Conservation (phyloP, 2,329 filamentous ascomycete genomes). For the Penicillium sp. region DNA sequence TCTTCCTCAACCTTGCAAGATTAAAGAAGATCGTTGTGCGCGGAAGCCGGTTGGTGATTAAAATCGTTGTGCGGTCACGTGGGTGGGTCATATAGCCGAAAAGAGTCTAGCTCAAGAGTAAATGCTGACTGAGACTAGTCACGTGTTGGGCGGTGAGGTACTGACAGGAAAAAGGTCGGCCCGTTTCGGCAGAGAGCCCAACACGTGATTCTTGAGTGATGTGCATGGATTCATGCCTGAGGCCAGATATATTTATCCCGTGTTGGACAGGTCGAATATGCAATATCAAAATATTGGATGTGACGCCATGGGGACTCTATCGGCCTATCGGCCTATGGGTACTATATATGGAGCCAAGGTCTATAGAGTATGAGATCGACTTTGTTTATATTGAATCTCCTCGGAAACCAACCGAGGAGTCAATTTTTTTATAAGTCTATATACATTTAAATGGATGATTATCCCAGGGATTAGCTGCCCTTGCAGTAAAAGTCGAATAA, state of each 20-base stretch:
- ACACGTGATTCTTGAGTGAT: background rate
- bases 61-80: conserved; percentile 47
- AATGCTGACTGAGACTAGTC: background rate
- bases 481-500: conserved; percentile 19
- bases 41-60: conserved; percentile 32
- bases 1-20: conserved; percentile 59
- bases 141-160: background rate
- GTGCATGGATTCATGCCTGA: background rate
- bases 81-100: background rate
- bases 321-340: conserved; percentile 5
- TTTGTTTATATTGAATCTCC: conserved; percentile 17
- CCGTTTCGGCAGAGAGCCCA: background rate
- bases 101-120: background rate
- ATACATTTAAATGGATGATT: conserved; percentile 2
- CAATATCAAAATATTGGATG: background rate
- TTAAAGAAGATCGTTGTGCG: conserved; percentile 27
- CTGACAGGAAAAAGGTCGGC: background rate
- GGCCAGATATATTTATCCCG: background rate
- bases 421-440: conserved; percentile 1
- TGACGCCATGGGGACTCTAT: conserved; percentile 10
- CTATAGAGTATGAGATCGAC: conserved; percentile 11
- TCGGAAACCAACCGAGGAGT: conserved; percentile 18
- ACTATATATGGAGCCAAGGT: conserved; percentile 9
- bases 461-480: conserved; percentile 18
- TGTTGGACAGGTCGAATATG: conserved; percentile 8